Evolutionary conservation across 768 basidiomycete species (phyloP).

Genomic region (Mycena belliarum): DNA sequence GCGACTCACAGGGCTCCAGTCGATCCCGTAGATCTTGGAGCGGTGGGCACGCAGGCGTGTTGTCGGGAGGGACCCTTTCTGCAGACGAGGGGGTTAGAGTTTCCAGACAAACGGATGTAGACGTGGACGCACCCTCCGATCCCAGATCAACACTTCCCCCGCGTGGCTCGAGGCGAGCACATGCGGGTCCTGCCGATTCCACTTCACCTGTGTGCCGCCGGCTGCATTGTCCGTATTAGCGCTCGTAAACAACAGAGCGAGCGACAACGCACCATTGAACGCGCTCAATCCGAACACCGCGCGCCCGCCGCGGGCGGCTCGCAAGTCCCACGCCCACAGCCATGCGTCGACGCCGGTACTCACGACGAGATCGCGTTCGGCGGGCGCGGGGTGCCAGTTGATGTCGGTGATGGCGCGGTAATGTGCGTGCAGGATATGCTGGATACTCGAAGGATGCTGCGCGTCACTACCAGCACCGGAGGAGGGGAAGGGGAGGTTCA

Average conservation of each 20-base stretch:
- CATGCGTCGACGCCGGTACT: slow-evolving; percentile 92
- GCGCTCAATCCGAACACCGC: slow-evolving; percentile 74
- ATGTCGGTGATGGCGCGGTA: slow-evolving; percentile 97
- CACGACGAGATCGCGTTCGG: slow-evolving; percentile 80
- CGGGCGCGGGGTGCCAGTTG: slow-evolving; percentile 90
- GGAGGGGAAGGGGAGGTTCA: slow-evolving; percentile 45
- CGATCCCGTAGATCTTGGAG: slow-evolving; percentile 97
- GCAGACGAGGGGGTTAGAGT: no score
- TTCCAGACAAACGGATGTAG: no score
- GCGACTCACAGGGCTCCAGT: slow-evolving; percentile 81
- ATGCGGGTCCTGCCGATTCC: slow-evolving; percentile 87
- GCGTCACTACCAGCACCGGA: background rate
- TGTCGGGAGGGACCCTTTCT: slow-evolving; percentile 90
- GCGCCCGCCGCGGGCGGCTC: slow-evolving; percentile 53
- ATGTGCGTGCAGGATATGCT: slow-evolving; percentile 85
- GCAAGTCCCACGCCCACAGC: slow-evolving; percentile 92
- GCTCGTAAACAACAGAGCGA: no score
- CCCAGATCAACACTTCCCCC: slow-evolving; percentile 91
- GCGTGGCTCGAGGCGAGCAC: slow-evolving; percentile 88
- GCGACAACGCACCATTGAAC: slow-evolving; percentile 56
- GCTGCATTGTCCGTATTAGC: no score
- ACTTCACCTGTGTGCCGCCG: slow-evolving; percentile 94
- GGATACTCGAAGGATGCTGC: slow-evolving; percentile 66
- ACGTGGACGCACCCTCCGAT: slow-evolving; percentile 80
- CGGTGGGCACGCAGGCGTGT: slow-evolving; percentile 75